phyloP scores from a whole-genome alignment of 805 yeast genomes.

The Starmerella apicola region DNA sequence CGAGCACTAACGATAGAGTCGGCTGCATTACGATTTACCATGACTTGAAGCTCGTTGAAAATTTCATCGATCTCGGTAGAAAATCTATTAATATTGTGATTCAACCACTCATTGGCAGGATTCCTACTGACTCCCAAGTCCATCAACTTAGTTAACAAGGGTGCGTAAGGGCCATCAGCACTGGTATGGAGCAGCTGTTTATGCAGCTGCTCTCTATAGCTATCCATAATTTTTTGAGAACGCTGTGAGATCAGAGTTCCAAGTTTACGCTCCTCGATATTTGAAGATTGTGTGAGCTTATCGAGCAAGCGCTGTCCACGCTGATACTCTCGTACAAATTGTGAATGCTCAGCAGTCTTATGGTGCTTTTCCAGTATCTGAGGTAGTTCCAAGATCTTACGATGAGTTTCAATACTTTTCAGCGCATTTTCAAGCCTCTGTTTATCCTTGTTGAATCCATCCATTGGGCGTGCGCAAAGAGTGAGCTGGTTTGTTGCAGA shows the following conservation, averaged over 20 bases:
- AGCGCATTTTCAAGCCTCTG: conserved; percentile 39
- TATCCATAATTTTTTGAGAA: conserved; percentile 41
- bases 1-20: conserved; percentile 7
- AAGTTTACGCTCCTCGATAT: conserved; percentile 24
- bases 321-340: conserved; percentile 44
- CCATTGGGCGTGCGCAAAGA: conserved; percentile 45
- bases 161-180: conserved; percentile 27
- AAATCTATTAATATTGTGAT: conserved; percentile 36
- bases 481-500: conserved; percentile 43
- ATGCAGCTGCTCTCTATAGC: conserved; percentile 46
- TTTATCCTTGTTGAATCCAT: conserved; percentile 39
- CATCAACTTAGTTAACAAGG: conserved; percentile 39
- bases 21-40: conserved; percentile 7
- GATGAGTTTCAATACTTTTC: conserved; percentile 40
- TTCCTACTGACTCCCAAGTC: conserved; percentile 53
- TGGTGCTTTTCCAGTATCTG: conserved; percentile 34
- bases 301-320: conserved; percentile 33
- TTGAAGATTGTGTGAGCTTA: conserved; percentile 19
- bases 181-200: conserved; percentile 29
- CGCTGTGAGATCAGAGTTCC: conserved; percentile 44
- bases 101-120: conserved; percentile 54
- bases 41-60: conserved; percentile 5
- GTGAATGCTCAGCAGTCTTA: conserved; percentile 42
- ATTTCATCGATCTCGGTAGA: conserved; percentile 20
- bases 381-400: conserved; percentile 47